Conservation (phyloP, 169 alveolate genomes). For the Plasmodium malariae region DNA sequence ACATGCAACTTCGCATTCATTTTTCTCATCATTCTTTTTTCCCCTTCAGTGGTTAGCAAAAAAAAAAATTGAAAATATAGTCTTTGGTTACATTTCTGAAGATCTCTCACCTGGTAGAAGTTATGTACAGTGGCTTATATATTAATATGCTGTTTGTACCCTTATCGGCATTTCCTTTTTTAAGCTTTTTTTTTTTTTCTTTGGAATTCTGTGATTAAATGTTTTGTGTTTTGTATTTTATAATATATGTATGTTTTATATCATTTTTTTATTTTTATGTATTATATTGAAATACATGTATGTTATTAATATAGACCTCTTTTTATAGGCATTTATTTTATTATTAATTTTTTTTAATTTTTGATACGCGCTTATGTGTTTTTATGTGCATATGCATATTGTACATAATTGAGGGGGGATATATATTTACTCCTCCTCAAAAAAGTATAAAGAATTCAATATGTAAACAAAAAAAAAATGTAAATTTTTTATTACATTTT, state of each 20-base stretch:
- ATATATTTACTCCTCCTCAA: no score
- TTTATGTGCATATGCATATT: no score
- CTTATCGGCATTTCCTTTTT: not conserved
- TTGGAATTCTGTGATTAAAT: slow-evolving; percentile 45
- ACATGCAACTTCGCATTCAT: not conserved
- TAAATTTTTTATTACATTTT: not conserved
- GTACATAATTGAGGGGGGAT: no score
- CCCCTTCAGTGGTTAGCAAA: slow-evolving; percentile 27
- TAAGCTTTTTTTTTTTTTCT: slow-evolving; percentile 24
- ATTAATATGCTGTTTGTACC: slow-evolving; percentile 11
- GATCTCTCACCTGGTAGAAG: slow-evolving; percentile 15
- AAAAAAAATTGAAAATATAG: slow-evolving; percentile 18
- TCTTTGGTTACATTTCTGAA: not conserved
- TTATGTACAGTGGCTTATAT: slow-evolving; percentile 42
- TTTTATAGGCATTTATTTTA: not conserved
- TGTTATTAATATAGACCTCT: not conserved
- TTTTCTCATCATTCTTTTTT: not conserved
- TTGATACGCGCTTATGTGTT: no score
- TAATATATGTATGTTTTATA: not conserved
- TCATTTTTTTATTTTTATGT: slow-evolving; percentile 13
- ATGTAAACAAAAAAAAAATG: no score
- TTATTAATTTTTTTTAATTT: no score
- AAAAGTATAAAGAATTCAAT: no score
- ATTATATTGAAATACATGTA: not conserved
- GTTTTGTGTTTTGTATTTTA: slow-evolving; percentile 9